Percentiles rank a stretch among this genome's conserved stretches.
These are phyloP conservation scores for Dipteronia dyeriana DNA, from an alignment of 345 rosid species.

Conservation along the genomic window DNA sequence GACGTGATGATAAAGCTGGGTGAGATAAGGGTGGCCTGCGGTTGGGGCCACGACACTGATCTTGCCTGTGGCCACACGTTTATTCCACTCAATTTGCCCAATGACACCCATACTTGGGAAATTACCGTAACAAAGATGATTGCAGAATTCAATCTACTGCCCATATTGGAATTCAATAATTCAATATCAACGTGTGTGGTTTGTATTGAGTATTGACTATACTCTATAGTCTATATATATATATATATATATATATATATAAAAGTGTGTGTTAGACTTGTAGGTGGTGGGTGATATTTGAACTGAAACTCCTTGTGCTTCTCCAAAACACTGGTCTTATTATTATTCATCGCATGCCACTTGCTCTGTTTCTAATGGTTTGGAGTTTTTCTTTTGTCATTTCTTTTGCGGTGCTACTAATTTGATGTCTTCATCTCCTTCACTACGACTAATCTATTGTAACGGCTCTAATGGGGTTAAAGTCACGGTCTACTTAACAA, in stretches of 20 bases:
- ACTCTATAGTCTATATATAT: too few relatives aligned
- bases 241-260: too few relatives aligned
- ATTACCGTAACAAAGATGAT: not conserved
- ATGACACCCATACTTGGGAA: conserved; percentile 5
- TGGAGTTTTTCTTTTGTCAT: conserved; percentile 5
- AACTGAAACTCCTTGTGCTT: too few relatives aligned
- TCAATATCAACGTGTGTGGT: not conserved
- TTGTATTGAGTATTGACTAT: too few relatives aligned
- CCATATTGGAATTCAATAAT: not conserved
- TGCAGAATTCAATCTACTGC: not conserved
- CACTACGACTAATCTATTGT: too few relatives aligned
- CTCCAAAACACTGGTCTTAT: not conserved
- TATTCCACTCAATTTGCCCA: conserved; percentile 19
- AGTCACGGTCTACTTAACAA: too few relatives aligned
- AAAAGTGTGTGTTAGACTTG: too few relatives aligned
- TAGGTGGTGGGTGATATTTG: too few relatives aligned
- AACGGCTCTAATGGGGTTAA: too few relatives aligned
- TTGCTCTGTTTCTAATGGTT: not conserved
- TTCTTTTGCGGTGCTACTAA: not conserved
- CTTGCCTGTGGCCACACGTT: conserved; percentile 83
- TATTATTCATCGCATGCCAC: too few relatives aligned
- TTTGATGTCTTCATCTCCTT: too few relatives aligned
- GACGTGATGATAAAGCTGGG: conserved; percentile 49
- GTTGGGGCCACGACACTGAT: conserved; percentile 58
- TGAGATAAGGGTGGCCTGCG: conserved; percentile 46